These are phyloP conservation scores for Fraxinus baroniana DNA, from an alignment of 305 asterid genomes.

Conservation along the genomic window DNA sequence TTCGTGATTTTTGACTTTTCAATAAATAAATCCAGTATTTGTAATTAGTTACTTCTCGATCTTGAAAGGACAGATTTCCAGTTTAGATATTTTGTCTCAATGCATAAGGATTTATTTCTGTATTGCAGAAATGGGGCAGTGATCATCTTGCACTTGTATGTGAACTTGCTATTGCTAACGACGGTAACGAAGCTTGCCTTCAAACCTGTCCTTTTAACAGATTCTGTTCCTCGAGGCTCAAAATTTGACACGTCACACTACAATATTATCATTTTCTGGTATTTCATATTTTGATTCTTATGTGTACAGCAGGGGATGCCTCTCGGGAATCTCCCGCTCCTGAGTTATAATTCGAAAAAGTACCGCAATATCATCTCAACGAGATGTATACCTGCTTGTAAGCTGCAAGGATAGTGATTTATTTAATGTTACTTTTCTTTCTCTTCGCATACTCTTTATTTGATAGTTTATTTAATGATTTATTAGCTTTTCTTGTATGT, in stretches of 20 bases:
- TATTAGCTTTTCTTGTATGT: not conserved
- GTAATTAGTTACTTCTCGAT: not conserved
- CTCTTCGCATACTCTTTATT: not conserved
- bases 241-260: not conserved
- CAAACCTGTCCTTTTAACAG: not conserved
- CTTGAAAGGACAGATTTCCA: not conserved
- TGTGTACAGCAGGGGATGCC: not conserved
- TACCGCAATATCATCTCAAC: not conserved
- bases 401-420: not conserved
- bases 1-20: not conserved
- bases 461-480: not conserved
- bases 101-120: not conserved
- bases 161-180: slow-evolving; percentile 64
- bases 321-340: not conserved
- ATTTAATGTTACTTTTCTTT: not conserved
- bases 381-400: not conserved
- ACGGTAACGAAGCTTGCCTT: slow-evolving; percentile 20
- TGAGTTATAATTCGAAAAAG: not conserved
- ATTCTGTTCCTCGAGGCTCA: not conserved
- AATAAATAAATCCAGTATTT: not conserved
- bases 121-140: slow-evolving; percentile 77
- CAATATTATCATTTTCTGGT: not conserved
- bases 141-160: slow-evolving; percentile 89
- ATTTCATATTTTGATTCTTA: not conserved
- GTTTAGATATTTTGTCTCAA: not conserved